phyloP scores from a whole-genome alignment of 192 early-diverging fungal species.

The Coemansia reversa region DNA sequence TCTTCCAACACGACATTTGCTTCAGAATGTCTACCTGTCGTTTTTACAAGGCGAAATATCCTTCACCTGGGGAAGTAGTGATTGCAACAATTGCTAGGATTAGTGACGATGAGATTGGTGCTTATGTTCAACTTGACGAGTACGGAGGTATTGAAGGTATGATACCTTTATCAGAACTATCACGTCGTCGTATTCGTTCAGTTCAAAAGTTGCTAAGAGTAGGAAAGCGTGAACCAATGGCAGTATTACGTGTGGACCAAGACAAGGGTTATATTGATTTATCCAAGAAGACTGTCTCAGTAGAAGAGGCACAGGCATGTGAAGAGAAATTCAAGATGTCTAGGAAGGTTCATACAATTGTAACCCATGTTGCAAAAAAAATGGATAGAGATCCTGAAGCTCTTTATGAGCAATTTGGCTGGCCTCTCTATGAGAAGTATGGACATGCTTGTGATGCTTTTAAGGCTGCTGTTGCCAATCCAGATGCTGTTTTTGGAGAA shows the following conservation, averaged over 20 bases:
- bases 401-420: slow-evolving; percentile 80
- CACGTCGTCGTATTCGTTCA: slow-evolving; percentile 91
- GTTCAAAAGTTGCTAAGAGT: slow-evolving; percentile 94
- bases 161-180: slow-evolving; percentile 92
- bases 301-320: slow-evolving; percentile 86
- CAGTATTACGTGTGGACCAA: slow-evolving; percentile 92
- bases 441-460: slow-evolving; percentile 98
- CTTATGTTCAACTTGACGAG: slow-evolving; percentile 92
- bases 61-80: slow-evolving; percentile 91
- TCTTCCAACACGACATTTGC: not conserved
- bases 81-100: slow-evolving; percentile 97
- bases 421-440: slow-evolving; percentile 95
- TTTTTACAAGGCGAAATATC: slow-evolving; percentile 93
- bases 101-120: slow-evolving; percentile 79
- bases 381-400: slow-evolving; percentile 76
- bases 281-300: slow-evolving; percentile 88
- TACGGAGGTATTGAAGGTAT: slow-evolving; percentile 98
- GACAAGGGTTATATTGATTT: slow-evolving; percentile 99
- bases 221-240: slow-evolving; percentile 88
- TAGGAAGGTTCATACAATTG: slow-evolving; percentile 63
- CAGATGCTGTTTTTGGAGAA: slow-evolving; percentile 82
- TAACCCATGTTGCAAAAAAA: slow-evolving; percentile 75
- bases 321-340: slow-evolving; percentile 94
- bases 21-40: slow-evolving; percentile 60
- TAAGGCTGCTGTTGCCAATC: slow-evolving; percentile 86